Base-by-base conservation (phyloP, 257 asterid genomes). In the Gentiana dahurica region DNA sequence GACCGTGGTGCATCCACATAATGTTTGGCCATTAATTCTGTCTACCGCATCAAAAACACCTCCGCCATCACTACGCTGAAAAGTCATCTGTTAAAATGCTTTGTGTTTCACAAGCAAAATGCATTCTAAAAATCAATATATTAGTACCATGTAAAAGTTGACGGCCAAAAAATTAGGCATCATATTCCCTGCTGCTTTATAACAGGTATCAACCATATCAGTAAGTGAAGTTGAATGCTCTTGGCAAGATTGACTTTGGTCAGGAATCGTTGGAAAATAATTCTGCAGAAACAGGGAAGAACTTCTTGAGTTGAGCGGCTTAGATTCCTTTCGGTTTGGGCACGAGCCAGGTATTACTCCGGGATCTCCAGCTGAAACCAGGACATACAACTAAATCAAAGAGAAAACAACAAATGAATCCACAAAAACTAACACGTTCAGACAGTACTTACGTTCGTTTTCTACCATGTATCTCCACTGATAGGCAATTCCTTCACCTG, bases 11-110 rank as follows among this genome's bases (percentile, higher is more conserved):
- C 98, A 91, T 55, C 98, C 98, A 41, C 98, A 91, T 62, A 91
- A 73, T 12, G 88, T 61, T 65, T 75, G 92, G 46, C 98, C 98
- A 57, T 91, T 91, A 94, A 91, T 87, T 62, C 77, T 71, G 79
- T 91, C 97, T 67, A 91, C 36, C 61, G 52, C 85, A 75, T 85
- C 90, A 64, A 87, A 83, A 55, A 81, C 93, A 49, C 97, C 98
- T 78, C 97, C 95, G 37, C 98, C 98, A 68, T 87, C 98, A 70
- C 98, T 91, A 64, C 98, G 85, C 98, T 87, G 95, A 75, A 81
- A 46, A 56, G 38, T 32, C 34, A 37, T 57, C 36, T 36, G 52
- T 61, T 36, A 60, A 66, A 65, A 54, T 41, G 48, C 34, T 36
- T 38, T 35, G 54, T 4, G 43, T 34, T 33, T 35, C 37, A 9